Evolutionary conservation across 805 yeast genomes (phyloP).

Genomic region (Starmerella ratchasimensis): DNA sequence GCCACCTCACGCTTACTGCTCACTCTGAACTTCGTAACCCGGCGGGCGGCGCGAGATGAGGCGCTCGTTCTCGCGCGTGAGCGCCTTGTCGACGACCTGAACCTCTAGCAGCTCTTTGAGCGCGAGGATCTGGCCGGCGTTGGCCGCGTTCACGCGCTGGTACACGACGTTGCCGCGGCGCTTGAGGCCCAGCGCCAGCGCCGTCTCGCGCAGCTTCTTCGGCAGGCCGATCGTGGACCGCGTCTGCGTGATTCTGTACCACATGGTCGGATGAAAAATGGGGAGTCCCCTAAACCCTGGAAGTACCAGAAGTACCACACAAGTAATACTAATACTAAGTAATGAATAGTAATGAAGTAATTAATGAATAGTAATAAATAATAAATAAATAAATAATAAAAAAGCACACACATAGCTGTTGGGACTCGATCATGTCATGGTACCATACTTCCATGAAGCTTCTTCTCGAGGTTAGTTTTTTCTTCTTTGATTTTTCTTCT

Average conservation of each 20-base stretch:
- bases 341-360: neutral
- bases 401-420: too few species aligned
- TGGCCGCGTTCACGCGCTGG: conserved; percentile 57
- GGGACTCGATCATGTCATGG: too few species aligned
- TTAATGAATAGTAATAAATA: neutral
- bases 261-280: conserved; percentile 16
- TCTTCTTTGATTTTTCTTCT: too few species aligned
- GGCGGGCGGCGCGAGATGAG: conserved; percentile 22
- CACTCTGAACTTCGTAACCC: conserved; percentile 23
- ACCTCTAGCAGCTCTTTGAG: conserved; percentile 81
- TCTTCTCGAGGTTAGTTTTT: too few species aligned
- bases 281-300: conserved; percentile 2
- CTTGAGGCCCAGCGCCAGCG: conserved; percentile 58
- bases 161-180: conserved; percentile 62
- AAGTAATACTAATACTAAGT: too few species aligned
- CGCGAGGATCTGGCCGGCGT: conserved; percentile 70
- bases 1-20: too few species aligned
- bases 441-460: too few species aligned
- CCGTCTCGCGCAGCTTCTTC: conserved; percentile 45
- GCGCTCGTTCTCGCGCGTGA: conserved; percentile 36
- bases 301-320: neutral
- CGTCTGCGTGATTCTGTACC: conserved; percentile 47
- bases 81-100: conserved; percentile 46
- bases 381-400: too few species aligned
- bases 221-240: conserved; percentile 84